Conservation (phyloP, 345 rosid species). For the Camelina neglecta region DNA sequence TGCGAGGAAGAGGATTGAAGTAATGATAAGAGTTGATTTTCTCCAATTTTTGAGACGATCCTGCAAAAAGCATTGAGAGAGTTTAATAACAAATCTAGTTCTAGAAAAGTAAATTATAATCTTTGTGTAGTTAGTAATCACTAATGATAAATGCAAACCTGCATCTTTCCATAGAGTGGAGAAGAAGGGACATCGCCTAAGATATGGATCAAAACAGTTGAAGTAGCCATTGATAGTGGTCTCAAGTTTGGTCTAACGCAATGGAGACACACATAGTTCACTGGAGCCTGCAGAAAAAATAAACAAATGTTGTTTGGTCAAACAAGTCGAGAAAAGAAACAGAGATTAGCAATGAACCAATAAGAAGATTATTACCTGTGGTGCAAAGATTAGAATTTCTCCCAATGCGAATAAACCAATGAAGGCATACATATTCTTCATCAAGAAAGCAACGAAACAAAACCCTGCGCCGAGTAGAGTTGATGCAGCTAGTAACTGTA, state of each 20-base stretch:
- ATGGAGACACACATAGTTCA: slow-evolving; percentile 91
- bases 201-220: slow-evolving; percentile 89
- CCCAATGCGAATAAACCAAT: slow-evolving; percentile 78
- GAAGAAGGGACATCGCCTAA: slow-evolving; percentile 99
- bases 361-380: slow-evolving; percentile 65
- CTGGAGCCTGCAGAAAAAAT: slow-evolving; percentile 68
- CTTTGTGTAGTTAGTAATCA: neutral
- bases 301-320: neutral
- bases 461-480: slow-evolving; percentile 80
- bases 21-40: slow-evolving; percentile 75
- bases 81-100: slow-evolving; percentile 11
- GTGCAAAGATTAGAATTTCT: slow-evolving; percentile 88
- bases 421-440: slow-evolving; percentile 74
- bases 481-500: slow-evolving; percentile 80
- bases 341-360: neutral
- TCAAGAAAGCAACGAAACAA: slow-evolving; percentile 85
- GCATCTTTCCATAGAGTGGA: slow-evolving; percentile 90
- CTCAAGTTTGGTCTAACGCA: slow-evolving; percentile 89
- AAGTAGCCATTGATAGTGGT: slow-evolving; percentile 92
- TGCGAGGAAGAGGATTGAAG: slow-evolving; percentile 75
- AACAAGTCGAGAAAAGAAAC: slow-evolving; percentile 4
- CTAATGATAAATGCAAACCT: slow-evolving; percentile 51
- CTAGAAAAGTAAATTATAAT: neutral
- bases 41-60: slow-evolving; percentile 81
- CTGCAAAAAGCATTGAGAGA: slow-evolving; percentile 40